Evolutionary conservation across 768 basidiomycete genomes (phyloP).

Genomic region (Cubamyces lactineus): DNA sequence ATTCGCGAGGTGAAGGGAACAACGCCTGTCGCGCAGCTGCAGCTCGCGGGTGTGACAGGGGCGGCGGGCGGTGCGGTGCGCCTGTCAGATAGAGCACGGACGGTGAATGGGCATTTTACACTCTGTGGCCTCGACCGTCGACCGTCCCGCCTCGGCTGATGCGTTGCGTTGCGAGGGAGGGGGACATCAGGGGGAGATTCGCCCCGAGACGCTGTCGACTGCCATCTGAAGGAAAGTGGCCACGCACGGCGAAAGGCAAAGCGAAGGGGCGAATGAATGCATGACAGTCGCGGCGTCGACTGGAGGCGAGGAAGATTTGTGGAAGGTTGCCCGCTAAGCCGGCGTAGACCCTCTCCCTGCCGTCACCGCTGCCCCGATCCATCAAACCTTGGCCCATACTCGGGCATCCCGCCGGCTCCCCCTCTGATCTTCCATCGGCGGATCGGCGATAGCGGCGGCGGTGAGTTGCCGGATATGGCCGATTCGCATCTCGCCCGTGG

Average conservation of each 20-base stretch:
- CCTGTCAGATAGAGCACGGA: constrained; percentile 1
- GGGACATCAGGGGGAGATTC: not conserved
- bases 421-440: constrained; percentile 9
- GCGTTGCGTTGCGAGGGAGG: constrained; percentile 16
- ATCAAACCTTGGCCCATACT: not conserved
- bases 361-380: not conserved
- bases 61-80: constrained; percentile 10
- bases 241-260: not conserved
- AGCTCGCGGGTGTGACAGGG: not conserved
- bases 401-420: constrained; percentile 17
- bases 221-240: no score
- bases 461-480: constrained; percentile 4
- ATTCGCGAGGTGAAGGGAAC: no score
- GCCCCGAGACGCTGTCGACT: no score
- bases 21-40: not conserved
- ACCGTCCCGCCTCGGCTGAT: not conserved
- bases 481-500: not conserved
- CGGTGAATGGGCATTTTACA: no score
- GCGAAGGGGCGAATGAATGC: not conserved
- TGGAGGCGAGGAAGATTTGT: constrained; percentile 2
- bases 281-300: not conserved
- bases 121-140: no score
- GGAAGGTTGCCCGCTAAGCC: not conserved
- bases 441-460: constrained; percentile 16
- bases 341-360: not conserved